These are phyloP conservation scores for Exophiala spinifera DNA, from an alignment of 2,329 filamentous ascomycete genomes.

Conservation along the genomic window DNA sequence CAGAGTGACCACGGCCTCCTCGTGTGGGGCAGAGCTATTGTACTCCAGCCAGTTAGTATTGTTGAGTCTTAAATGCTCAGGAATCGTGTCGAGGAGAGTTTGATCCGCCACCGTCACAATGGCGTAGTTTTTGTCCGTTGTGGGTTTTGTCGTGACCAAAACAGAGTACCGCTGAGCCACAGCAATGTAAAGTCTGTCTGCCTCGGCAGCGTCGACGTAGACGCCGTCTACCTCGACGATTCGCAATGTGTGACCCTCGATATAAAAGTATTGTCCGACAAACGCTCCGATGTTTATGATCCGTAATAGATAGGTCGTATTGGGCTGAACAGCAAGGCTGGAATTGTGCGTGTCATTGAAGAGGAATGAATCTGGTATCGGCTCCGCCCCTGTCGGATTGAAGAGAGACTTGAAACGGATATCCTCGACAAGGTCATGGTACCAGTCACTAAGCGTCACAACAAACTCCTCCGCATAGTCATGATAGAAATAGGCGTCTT, in stretches of 20 bases:
- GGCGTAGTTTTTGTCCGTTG: constrained; percentile 59
- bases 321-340: constrained; percentile 57
- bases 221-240: constrained; percentile 40
- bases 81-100: constrained; percentile 35
- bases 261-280: constrained; percentile 49
- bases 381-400: constrained; percentile 61
- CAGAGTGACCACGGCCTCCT: constrained; percentile 31
- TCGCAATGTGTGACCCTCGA: constrained; percentile 41
- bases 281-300: constrained; percentile 74
- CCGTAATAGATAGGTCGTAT: constrained; percentile 71
- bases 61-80: constrained; percentile 35
- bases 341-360: constrained; percentile 66
- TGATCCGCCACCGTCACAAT: constrained; percentile 49
- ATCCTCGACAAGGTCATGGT: constrained; percentile 61
- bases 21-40: constrained; percentile 47
- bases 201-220: constrained; percentile 43
- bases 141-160: constrained; percentile 54
- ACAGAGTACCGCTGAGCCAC: constrained; percentile 57
- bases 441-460: constrained; percentile 70
- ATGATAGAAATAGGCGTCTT: constrained; percentile 51
- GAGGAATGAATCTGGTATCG: constrained; percentile 62
- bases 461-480: constrained; percentile 60
- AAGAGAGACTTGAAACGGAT: constrained; percentile 43
- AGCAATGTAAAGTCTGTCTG: constrained; percentile 61
- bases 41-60: constrained; percentile 63